These are phyloP conservation scores for Monilinia polystroma DNA, from an alignment of 2,329 filamentous ascomycete species.

Conservation along the genomic window DNA sequence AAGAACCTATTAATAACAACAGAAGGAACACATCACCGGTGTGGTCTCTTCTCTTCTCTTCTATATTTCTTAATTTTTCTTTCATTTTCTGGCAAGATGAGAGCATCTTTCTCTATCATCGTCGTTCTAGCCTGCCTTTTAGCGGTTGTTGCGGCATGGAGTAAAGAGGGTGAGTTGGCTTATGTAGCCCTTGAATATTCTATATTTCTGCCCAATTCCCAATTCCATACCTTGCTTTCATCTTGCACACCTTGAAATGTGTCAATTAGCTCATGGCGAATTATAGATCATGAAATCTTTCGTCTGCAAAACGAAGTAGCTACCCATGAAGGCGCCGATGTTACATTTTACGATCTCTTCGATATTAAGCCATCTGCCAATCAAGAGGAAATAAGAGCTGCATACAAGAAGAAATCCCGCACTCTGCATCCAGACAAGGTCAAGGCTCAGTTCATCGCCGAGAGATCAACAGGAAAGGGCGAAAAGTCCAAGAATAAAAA, in stretches of 20 bases:
- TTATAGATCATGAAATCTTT: conserved; percentile 95
- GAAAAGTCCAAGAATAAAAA: conserved; percentile 52
- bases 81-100: conserved; percentile 37
- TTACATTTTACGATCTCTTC: conserved; percentile 94
- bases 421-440: conserved; percentile 94
- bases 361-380: conserved; percentile 71
- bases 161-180: conserved; percentile 41
- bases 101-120: conserved; percentile 36
- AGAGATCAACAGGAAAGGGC: conserved; percentile 54
- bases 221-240: background rate
- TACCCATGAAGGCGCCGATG: conserved; percentile 68
- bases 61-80: conserved; percentile 27
- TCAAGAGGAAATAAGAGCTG: conserved; percentile 88
- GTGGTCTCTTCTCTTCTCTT: conserved; percentile 21
- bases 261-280: conserved; percentile 30
- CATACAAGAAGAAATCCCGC: conserved; percentile 84
- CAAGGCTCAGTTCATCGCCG: conserved; percentile 74
- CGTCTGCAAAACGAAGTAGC: conserved; percentile 85
- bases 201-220: conserved; percentile 20
- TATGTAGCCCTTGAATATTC: conserved; percentile 1
- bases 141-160: conserved; percentile 40
- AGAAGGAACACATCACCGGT: background rate
- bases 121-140: conserved; percentile 37
- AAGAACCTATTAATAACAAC: background rate
- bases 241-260: background rate